These are phyloP conservation scores for Talaromyces proteolyticus DNA, from an alignment of 495 filamentous ascomycete species.

Conservation along the genomic window DNA sequence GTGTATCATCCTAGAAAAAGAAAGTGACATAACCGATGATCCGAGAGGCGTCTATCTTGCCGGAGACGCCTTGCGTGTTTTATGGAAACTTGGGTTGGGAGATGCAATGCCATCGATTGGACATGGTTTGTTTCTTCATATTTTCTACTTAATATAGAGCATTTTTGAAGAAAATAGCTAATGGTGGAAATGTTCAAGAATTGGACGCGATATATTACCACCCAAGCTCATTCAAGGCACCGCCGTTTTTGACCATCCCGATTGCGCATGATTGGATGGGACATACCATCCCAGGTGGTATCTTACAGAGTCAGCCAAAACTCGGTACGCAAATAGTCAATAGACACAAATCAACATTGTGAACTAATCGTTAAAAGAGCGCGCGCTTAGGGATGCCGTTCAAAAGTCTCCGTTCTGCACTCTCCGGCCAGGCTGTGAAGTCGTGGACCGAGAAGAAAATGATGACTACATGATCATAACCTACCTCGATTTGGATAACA, in stretches of 20 bases:
- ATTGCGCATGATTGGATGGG: background rate
- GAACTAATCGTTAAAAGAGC: background rate
- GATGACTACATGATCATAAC: constrained; percentile 16
- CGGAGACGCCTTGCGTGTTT: constrained; percentile 33
- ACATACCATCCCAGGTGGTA: background rate
- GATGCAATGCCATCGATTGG: constrained; percentile 17
- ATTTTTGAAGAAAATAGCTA: background rate
- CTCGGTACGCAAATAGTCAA: background rate
- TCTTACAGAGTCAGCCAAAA: background rate
- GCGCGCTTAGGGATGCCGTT: constrained; percentile 3
- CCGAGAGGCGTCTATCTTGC: constrained; percentile 37
- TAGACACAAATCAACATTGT: background rate
- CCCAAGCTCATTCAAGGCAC: background rate
- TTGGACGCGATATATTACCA: background rate
- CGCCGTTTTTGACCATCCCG: background rate
- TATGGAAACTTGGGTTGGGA: constrained; percentile 29
- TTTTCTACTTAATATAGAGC: background rate
- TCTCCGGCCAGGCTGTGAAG: constrained; percentile 22
- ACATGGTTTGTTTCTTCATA: constrained; percentile 5
- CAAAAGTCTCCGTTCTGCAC: constrained; percentile 13
- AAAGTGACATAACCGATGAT: constrained; percentile 29
- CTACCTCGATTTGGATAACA: constrained; percentile 17
- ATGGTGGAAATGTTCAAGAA: background rate
- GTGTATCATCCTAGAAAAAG: constrained; percentile 29
- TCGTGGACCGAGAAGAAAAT: constrained; percentile 16